Evolutionary conservation across 768 basidiomycete species (phyloP).

Genomic region (Tephrocybe sp.): DNA sequence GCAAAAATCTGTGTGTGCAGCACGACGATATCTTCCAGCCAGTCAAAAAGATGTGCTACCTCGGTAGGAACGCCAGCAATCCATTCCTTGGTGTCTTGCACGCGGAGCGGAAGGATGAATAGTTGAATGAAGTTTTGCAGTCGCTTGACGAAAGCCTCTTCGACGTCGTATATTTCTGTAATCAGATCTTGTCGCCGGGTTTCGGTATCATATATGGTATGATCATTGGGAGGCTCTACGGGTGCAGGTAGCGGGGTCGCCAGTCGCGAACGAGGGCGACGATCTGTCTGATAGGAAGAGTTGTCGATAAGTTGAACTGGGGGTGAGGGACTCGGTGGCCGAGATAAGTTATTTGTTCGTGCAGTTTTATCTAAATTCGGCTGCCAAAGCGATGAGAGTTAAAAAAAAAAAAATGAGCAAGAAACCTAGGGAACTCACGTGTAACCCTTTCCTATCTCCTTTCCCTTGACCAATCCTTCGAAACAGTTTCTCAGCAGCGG

Average conservation of each 20-base stretch:
- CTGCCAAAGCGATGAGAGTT: neutral
- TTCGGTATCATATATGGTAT: neutral
- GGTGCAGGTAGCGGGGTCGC: neutral
- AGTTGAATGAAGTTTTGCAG: conserved; percentile 64
- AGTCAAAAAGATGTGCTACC: conserved; percentile 75
- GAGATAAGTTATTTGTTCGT: neutral
- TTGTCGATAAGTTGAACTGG: neutral
- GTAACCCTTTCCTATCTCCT: conserved; percentile 12
- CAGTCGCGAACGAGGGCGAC: conserved; percentile 5
- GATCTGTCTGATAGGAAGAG: conserved; percentile 13
- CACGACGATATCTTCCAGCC: conserved; percentile 83
- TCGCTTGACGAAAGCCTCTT: conserved; percentile 64
- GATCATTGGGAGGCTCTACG: neutral
- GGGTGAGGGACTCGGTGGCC: conserved; percentile 3
- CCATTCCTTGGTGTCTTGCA: conserved; percentile 70
- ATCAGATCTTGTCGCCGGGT: conserved; percentile 31
- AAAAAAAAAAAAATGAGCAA: too few relatives aligned
- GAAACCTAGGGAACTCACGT: conserved; percentile 7
- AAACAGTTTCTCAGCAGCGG: conserved; percentile 49
- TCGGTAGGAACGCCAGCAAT: conserved; percentile 74
- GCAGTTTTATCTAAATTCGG: neutral
- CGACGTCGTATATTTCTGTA: conserved; percentile 65
- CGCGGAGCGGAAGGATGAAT: conserved; percentile 77
- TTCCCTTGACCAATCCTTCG: conserved; percentile 28
- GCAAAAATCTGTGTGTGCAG: conserved; percentile 65